Evolutionary conservation across 805 yeast genomes (phyloP).

Genomic region (Schwanniomyces occidentalis): DNA sequence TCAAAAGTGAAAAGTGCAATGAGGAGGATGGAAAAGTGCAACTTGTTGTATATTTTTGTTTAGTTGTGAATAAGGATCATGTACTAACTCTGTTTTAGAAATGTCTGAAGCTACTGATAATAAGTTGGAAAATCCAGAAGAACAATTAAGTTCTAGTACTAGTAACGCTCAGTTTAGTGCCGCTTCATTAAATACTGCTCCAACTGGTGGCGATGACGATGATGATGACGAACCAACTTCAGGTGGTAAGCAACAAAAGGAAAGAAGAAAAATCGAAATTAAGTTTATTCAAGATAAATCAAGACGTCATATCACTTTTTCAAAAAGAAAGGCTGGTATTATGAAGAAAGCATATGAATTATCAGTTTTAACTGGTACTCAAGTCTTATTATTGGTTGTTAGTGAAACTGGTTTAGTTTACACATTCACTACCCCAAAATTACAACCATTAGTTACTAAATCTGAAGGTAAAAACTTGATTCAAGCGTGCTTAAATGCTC

Average conservation of each 20-base stretch:
- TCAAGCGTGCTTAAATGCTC: constrained; percentile 96
- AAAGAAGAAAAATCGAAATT: constrained; percentile 89
- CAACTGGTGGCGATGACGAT: constrained; percentile 41
- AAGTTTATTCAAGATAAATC: constrained; percentile 97
- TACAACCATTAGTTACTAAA: constrained; percentile 96
- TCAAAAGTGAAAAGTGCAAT: too few species aligned
- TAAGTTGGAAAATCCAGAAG: constrained; percentile 36
- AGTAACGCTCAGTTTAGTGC: constrained; percentile 17
- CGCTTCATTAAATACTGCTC: constrained; percentile 23
- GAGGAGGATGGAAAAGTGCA: too few species aligned
- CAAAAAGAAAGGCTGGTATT: constrained; percentile 97
- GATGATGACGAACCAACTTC: constrained; percentile 53
- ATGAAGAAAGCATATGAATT: constrained; percentile 99
- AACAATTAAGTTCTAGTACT: constrained; percentile 11
- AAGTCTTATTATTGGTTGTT: constrained; percentile 89
- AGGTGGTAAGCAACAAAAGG: constrained; percentile 52
- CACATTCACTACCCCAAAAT: constrained; percentile 98
- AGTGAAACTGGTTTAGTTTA: constrained; percentile 98
- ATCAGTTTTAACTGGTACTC: constrained; percentile 95
- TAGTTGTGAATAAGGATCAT: too few species aligned
- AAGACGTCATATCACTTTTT: constrained; percentile 95
- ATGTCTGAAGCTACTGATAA: constrained; percentile 45
- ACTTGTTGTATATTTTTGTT: too few species aligned
- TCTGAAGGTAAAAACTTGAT: constrained; percentile 96
- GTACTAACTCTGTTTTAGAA: constrained; percentile 17